Evolutionary conservation across 2,329 filamentous ascomycete genomes (phyloP).

Genomic region (Aplosporella prunicola): DNA sequence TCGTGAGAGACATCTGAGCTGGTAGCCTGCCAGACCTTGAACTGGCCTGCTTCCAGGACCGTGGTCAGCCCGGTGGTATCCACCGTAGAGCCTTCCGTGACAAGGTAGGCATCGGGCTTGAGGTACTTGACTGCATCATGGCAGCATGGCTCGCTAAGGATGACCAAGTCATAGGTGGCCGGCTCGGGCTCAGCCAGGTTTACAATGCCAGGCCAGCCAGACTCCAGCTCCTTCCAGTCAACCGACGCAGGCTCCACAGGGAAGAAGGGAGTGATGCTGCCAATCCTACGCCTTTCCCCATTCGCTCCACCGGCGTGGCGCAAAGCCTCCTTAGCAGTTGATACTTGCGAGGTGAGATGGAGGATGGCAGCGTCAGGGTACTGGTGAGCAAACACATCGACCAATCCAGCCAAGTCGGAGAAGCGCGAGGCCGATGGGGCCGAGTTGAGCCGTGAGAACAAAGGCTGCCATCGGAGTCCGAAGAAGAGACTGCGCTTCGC

Average conservation of each 20-base stretch:
- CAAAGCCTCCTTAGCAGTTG: not conserved
- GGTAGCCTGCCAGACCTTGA: slow-evolving; percentile 9
- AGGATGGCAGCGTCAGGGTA: slow-evolving; percentile 1
- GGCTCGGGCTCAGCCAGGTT: slow-evolving; percentile 8
- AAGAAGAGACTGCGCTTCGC: slow-evolving; percentile 4
- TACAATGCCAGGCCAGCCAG: slow-evolving; percentile 1
- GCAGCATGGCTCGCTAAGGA: slow-evolving; percentile 9
- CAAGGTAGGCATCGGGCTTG: slow-evolving; percentile 34
- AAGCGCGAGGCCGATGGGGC: not conserved
- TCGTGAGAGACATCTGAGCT: not conserved
- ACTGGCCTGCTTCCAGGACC: slow-evolving; percentile 9
- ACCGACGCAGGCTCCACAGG: slow-evolving; percentile 1
- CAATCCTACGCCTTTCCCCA: slow-evolving; percentile 1
- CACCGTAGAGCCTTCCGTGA: slow-evolving; percentile 16
- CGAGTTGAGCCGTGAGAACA: not conserved
- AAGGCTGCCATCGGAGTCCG: slow-evolving; percentile 1
- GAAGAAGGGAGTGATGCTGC: not conserved
- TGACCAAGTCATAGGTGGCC: slow-evolving; percentile 8
- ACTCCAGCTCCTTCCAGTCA: slow-evolving; percentile 5
- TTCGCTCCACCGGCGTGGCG: not conserved
- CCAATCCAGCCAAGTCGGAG: not conserved
- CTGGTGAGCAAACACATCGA: slow-evolving; percentile 4
- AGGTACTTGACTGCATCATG: slow-evolving; percentile 12
- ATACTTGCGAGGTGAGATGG: not conserved
- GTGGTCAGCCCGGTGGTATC: slow-evolving; percentile 10